phyloP scores from a whole-genome alignment of 2,329 filamentous ascomycete species.

The Coniella lustricola region DNA sequence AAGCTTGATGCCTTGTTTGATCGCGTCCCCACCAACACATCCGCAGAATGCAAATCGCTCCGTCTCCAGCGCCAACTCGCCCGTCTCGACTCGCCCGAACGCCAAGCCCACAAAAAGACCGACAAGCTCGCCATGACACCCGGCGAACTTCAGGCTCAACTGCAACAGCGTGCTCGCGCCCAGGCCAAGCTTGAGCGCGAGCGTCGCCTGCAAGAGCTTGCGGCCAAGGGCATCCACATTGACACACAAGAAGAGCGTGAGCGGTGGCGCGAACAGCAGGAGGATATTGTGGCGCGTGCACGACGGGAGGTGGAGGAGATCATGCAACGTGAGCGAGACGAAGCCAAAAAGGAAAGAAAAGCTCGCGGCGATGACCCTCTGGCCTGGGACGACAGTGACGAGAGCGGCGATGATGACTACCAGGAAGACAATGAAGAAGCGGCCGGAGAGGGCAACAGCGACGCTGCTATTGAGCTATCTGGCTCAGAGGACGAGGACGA shows the following conservation, averaged over 20 bases:
- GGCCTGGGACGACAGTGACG: conserved; percentile 48
- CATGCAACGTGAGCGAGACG: conserved; percentile 67
- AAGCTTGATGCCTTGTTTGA: conserved; percentile 62
- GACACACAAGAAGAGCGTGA: conserved; percentile 84
- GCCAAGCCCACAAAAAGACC: conserved; percentile 36
- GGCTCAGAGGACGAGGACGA: conserved; percentile 32
- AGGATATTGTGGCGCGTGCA: conserved; percentile 81
- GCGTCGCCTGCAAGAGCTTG: conserved; percentile 68
- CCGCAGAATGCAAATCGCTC: conserved; percentile 57
- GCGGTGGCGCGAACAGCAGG: conserved; percentile 70
- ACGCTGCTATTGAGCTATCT: conserved; percentile 35
- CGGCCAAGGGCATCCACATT: conserved; percentile 71
- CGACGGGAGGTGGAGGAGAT: conserved; percentile 74
- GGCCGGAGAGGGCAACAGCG: conserved; percentile 28
- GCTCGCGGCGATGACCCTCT: conserved; percentile 41
- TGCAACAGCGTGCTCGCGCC: conserved; percentile 66
- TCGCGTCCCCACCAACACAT: conserved; percentile 54
- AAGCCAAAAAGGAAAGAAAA: conserved; percentile 57
- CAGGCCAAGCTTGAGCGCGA: conserved; percentile 75
- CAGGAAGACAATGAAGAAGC: conserved; percentile 34
- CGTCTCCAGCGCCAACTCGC: conserved; percentile 67
- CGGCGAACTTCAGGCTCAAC: conserved; percentile 58
- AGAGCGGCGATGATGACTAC: conserved; percentile 44
- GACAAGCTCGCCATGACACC: conserved; percentile 55
- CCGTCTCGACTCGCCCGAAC: conserved; percentile 59